Percentiles rank a stretch among this genome's conserved stretches.
These are phyloP conservation scores for Geotrichum bryndzae DNA, from an alignment of 1,139 yeast genomes.

Conservation along the genomic window DNA sequence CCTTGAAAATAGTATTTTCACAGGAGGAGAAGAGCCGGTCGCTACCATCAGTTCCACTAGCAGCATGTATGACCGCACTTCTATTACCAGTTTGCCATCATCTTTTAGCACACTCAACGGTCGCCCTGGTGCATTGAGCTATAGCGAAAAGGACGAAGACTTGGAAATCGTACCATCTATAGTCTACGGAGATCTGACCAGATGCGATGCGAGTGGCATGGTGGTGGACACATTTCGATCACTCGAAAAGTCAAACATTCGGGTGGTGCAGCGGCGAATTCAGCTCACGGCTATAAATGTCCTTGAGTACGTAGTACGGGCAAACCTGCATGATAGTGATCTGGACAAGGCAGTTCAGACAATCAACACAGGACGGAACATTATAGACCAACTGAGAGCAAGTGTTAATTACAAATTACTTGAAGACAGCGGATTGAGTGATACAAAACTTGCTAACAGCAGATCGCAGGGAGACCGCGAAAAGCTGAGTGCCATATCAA, in stretches of 20 bases:
- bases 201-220: background rate
- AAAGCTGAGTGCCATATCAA: constrained; percentile 15
- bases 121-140: background rate
- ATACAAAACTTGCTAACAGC: no score
- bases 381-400: constrained; percentile 12
- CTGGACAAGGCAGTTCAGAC: constrained; percentile 3
- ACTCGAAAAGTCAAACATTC: constrained; percentile 19
- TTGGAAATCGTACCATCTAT: constrained; percentile 17
- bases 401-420: background rate
- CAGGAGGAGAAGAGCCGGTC: background rate
- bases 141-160: background rate
- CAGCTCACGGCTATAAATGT: constrained; percentile 25
- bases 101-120: background rate
- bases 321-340: background rate
- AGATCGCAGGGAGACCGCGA: background rate
- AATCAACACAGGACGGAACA: constrained; percentile 3
- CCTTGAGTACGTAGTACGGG: constrained; percentile 21
- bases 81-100: constrained; percentile 11
- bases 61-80: constrained; percentile 16
- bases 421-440: background rate
- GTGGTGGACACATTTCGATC: constrained; percentile 20
- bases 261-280: constrained; percentile 24
- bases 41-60: background rate
- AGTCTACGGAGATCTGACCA: constrained; percentile 20
- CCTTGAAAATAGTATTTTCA: background rate